These are phyloP conservation scores for Candida schatavii DNA, from an alignment of 805 yeast genomes.

Conservation along the genomic window DNA sequence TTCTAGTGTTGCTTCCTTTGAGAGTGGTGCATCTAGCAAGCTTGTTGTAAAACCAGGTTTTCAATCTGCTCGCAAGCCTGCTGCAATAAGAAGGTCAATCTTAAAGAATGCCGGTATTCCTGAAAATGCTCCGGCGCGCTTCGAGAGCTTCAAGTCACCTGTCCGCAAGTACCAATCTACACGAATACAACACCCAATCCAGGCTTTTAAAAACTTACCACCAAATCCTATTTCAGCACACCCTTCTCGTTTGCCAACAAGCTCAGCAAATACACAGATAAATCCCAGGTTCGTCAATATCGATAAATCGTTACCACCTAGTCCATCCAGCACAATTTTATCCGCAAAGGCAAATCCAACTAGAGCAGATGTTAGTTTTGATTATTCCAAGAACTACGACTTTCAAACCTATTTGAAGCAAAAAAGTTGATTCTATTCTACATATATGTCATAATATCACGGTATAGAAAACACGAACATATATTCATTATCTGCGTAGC, in stretches of 20 bases:
- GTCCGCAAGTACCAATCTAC: conserved; percentile 15
- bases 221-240: conserved; percentile 1
- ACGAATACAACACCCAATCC: conserved; percentile 17
- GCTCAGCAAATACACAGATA: conserved; percentile 1
- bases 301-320: conserved; percentile 2
- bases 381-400: conserved; percentile 14
- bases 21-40: conserved; percentile 14
- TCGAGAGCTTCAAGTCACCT: background rate
- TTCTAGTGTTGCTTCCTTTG: conserved; percentile 16
- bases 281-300: background rate
- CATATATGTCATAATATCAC: background rate
- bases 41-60: background rate
- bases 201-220: background rate
- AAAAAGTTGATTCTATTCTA: background rate
- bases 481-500: no score
- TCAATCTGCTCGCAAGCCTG: background rate
- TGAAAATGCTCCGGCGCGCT: background rate
- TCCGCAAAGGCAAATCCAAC: background rate
- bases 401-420: conserved; percentile 36
- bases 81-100: background rate
- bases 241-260: no score
- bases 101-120: conserved; percentile 3
- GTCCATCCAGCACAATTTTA: conserved; percentile 7
- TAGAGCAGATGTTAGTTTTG: background rate
- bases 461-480: no score